Evolutionary conservation across 345 rosid species (phyloP), one percentile per base, ranked within the genome.

Genomic region (Alliaria petiolata): DNA sequence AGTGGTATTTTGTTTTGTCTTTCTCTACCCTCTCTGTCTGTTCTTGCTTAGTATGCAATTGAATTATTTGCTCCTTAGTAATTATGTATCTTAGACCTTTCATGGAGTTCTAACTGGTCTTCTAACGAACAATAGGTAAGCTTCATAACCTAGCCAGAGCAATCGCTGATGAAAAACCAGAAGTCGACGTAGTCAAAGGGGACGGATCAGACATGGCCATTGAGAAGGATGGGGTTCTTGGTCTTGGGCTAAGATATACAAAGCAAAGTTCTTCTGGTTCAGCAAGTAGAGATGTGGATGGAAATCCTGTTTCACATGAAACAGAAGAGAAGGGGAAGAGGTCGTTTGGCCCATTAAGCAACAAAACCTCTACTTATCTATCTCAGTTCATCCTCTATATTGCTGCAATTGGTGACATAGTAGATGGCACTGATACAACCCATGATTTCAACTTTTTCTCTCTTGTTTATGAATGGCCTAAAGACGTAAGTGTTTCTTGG

Each of bases 371-470:
- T 6, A 91, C 97, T 8, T 93, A 87, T 74, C 80, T 93, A 34
- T 93, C 98, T 42, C 97, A 89, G 75, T 93, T 93, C 79, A 91
- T 91, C 74, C 92, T 93, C 45, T 89, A 93, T 53, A 89, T 86
- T 77, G 98, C 98, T 76, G 97, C 98, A 39, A 86, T 93, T 65
- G 98, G 98, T 76, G 98, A 93, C 81, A 89, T 89, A 82, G 98
- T 93, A 72, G 97, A 91, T 72, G 98, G 98, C 77, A 91, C 96
- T 30, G 98, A 93, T 75, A 91, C 97, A 62, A 93, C 98, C 72
- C 98, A 93, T 61, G 98, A 93, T 85, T 93, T 93, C 85, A 93
- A 93, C 87, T 93, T 86, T 79, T 93, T 93, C 84, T 87, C 97
- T 20, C 84, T 89, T 60, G 89, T 89, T 42, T 91, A 93, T 52